Evolutionary conservation across 257 asterid species (phyloP), one percentile per base, ranked within the genome.

Genomic region (Solanum verrucosum): DNA sequence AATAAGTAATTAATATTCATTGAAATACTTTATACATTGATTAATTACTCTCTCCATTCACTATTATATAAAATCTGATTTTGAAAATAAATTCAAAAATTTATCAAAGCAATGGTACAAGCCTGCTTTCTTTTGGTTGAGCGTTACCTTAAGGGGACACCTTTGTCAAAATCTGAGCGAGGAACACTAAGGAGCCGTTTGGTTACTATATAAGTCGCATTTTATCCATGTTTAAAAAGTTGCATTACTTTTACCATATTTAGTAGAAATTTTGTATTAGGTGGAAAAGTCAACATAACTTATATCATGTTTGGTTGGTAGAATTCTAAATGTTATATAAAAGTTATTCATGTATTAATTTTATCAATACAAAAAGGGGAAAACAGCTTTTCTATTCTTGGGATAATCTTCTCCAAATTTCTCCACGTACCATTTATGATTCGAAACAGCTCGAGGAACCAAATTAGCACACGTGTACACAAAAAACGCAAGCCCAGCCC

Each of bases 331-430:
- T 65, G 11, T 8, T 18, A 44, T 44, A 4, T 12, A 79, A 42
- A 15, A 6, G 14, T n/a, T n/a, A n/a, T n/a, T n/a, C n/a, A n/a
- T n/a, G n/a, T n/a, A n/a, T n/a, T n/a, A n/a, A n/a, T n/a, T n/a
- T n/a, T 44, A 18, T 93, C 67, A 95, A 33, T 88, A 93, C 16
- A 95, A 73, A 87, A 92, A 93, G 20, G 98, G 98, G 87, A 94
- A 27, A 25, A 81, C 85, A 90, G 93, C 94, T 81, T 90, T 95
- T 89, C 98, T 93, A 9, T 70, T 77, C 85, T 83, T 93, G 1
- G 98, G 98, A 93, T 94, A 95, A 82, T 95, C 96, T 60, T 93
- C 96, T 20, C 96, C 94, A 90, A 95, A 96, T 89, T 96, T 96
- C 42, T 94, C 91, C 84, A 93, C 70, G 68, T 95, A 95, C 98